Evolutionary conservation across 768 basidiomycete genomes (phyloP).

Genomic region (Hortiboletus flavorubellus): DNA sequence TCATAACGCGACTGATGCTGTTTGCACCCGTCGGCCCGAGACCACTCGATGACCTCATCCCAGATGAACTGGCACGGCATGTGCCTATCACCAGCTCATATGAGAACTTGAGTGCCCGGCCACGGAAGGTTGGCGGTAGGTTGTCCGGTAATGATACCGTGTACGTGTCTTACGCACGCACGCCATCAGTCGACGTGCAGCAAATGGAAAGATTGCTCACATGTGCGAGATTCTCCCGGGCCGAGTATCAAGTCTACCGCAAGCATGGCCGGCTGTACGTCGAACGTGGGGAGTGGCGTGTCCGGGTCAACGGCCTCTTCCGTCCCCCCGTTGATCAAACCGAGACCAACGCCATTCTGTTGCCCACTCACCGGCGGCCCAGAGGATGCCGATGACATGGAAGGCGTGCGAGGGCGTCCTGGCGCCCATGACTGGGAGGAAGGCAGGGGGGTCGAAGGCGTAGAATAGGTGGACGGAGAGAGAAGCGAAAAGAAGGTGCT

Average conservation of each 20-base stretch:
- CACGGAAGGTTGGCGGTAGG: constrained; percentile 88
- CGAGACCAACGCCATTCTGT: constrained; percentile 30
- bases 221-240: constrained; percentile 83
- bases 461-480: constrained; percentile 36
- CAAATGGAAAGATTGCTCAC: constrained; percentile 37
- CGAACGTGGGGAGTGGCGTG: constrained; percentile 75
- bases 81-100: constrained; percentile 91
- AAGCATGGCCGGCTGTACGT: constrained; percentile 82
- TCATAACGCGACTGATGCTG: constrained; percentile 75
- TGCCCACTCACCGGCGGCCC: constrained; percentile 1
- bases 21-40: constrained; percentile 38
- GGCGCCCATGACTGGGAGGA: constrained; percentile 26
- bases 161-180: constrained; percentile 66
- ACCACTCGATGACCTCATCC: constrained; percentile 29
- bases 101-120: constrained; percentile 78
- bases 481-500: constrained; percentile 49
- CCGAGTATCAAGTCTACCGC: constrained; percentile 80
- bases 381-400: constrained; percentile 25
- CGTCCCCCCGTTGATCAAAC: constrained; percentile 22
- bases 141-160: constrained; percentile 68
- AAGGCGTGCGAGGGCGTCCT: constrained; percentile 18
- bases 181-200: not conserved
- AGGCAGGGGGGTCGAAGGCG: constrained; percentile 20
- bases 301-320: constrained; percentile 58
- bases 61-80: constrained; percentile 54